Percentiles rank a stretch among this genome's conserved stretches.
These are phyloP conservation scores for Boletellus emodensis DNA, from an alignment of 768 basidiomycete species.

Conservation along the genomic window DNA sequence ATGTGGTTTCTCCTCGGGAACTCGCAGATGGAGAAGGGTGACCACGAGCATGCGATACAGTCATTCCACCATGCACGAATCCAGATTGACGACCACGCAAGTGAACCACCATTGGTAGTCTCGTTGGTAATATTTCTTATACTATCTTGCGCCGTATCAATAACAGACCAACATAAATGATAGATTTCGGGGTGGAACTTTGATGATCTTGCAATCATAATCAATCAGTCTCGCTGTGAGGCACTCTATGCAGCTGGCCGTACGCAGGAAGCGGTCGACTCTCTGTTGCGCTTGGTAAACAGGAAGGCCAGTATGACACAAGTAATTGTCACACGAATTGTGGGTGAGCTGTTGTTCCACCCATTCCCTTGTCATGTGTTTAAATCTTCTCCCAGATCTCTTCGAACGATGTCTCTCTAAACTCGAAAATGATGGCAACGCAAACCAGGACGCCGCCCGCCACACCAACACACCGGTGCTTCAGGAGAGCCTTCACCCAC, in stretches of 20 bases:
- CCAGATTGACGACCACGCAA: background rate
- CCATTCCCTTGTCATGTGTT: background rate
- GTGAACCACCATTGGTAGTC: background rate
- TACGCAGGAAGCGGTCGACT: no score
- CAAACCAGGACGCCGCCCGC: no score
- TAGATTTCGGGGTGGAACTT: slow-evolving; percentile 14
- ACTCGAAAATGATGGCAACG: background rate
- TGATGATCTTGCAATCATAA: background rate
- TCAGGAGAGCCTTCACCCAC: no score
- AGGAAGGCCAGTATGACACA: no score
- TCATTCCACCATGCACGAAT: background rate
- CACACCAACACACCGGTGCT: no score
- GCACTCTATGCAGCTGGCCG: background rate
- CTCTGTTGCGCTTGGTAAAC: no score
- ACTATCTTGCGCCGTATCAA: no score
- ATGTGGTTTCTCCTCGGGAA: background rate
- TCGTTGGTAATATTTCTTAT: no score
- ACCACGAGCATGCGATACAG: background rate
- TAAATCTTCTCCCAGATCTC: background rate
- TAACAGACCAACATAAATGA: no score
- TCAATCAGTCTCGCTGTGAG: slow-evolving; percentile 3
- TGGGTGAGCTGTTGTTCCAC: no score
- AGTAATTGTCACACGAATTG: no score
- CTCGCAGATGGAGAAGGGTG: background rate
- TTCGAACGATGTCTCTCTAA: background rate